Conservation (phyloP, 1,284 basidiomycete species). For the Ustilago hordei region DNA sequence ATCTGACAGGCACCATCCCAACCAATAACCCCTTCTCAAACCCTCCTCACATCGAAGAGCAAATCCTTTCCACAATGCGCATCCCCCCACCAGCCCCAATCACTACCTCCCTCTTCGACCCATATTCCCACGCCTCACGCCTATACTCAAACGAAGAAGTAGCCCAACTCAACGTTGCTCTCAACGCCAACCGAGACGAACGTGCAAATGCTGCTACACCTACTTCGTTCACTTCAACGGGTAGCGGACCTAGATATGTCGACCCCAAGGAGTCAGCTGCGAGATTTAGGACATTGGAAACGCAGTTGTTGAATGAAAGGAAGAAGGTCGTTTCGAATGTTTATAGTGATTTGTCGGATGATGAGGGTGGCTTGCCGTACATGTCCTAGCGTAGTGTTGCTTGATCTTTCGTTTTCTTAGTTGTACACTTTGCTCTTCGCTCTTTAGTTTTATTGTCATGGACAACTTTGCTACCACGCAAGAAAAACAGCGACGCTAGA, state of each 20-base stretch:
- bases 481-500: too few relatives aligned
- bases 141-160: constrained; percentile 24
- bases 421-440: not conserved
- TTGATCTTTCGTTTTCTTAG: constrained; percentile 4
- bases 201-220: constrained; percentile 18
- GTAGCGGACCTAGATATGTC: constrained; percentile 27
- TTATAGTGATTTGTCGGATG: constrained; percentile 25
- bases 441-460: not conserved
- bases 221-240: constrained; percentile 11
- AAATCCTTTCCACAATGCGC: constrained; percentile 24
- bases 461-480: not conserved
- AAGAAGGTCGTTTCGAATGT: constrained; percentile 29
- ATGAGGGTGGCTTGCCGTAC: constrained; percentile 37
- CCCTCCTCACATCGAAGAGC: not conserved
- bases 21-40: not conserved
- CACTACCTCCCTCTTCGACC: constrained; percentile 32
- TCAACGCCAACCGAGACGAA: not conserved
- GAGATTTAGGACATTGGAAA: constrained; percentile 33
- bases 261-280: constrained; percentile 39
- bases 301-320: constrained; percentile 34
- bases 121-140: constrained; percentile 36
- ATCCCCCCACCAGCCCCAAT: constrained; percentile 38
- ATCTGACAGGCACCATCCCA: constrained; percentile 12
- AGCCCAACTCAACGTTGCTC: constrained; percentile 15
- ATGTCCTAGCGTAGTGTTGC: constrained; percentile 18